Base-by-base conservation (phyloP, 768 basidiomycete genomes). In the Chalciporus chontae region DNA sequence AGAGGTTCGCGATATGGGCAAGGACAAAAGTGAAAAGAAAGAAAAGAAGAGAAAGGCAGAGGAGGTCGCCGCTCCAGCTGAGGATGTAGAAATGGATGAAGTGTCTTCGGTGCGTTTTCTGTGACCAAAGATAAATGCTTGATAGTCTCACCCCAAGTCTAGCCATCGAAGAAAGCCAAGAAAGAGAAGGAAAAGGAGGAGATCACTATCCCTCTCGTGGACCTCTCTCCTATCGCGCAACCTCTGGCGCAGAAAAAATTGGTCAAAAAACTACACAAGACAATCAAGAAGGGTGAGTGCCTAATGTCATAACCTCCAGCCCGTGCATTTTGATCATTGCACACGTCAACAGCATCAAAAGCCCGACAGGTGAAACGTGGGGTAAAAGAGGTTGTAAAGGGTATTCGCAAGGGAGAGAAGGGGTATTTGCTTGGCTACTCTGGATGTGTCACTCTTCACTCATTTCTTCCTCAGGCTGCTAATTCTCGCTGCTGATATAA, bases 341-440 rank as follows among this genome's bases (percentile, higher is more conserved):
- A 27, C 14, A 26, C 8, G 36, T 47, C 41, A 27, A 32, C 60
- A 95, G 93, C 96, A 15, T 94, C 94, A 21, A 96, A 95, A 69
- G 84, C 84, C 36, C 83, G 95, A 52, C 94, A 96, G 69, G 87
- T 98, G 27, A 97, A 96, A 74, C 83, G 96, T 40, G 96, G 96
- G 36, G 95, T 99, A 42, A 98, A 98, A 71, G 96, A 99, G 70
- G 91, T 99, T 29, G 93, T 96, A 39, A 99, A 99, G 70, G 92
- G 92, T 3, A 87, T 99, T 37, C 80, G 94, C 47, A 99, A 99
- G 67, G 94, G 94, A 51, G 95, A 98, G 69, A 93, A 90, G 76
- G 96, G 96, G 92, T 86, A 60, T 52, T 85, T 73, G 7, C 13
- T 59, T 29, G 39, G 10, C 42, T 32, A n/a, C 4, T 11, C 24